Base-by-base conservation (phyloP, 1,284 basidiomycete genomes). In the Pisolithus thermaeus region DNA sequence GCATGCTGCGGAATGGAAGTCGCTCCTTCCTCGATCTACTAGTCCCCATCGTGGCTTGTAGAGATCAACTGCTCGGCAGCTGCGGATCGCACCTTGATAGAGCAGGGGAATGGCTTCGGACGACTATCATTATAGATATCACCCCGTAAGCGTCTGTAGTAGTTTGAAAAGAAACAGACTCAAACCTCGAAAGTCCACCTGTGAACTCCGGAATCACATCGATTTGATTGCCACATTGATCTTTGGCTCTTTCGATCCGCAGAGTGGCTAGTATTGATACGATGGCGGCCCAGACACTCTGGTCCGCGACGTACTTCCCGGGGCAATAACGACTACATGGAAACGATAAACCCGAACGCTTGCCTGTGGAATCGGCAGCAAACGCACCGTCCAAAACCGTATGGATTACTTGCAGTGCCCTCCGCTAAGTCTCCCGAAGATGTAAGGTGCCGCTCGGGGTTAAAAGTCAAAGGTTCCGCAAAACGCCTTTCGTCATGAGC, bases 331-430 rank as follows among this genome's bases (percentile, higher is more conserved):
- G 62, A 8, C 62, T 64, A 49, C 23, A 18, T 12, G 14, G 22
- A 4, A 35, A 35, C 12, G 32, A 7, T 1, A 20, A 60, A 22
- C 56, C 46, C 18, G 45, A 41, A 1, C 20, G n/a, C 14, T 20
- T 50, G 43, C 11, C 2, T 4, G 3, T n/a, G 18, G 7, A 28
- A 38, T 23, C 8, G 30, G 7, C 1, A n/a, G 7, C 28, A 2
- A 3, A 7, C 47, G 7, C 40, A 68, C 63, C 61, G 64, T 40
- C 66, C 66, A 49, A 62, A 68, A 23, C 64, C 59, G 30, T 65
- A 68, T 8, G 22, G 3, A 1, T 46, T 41, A 3, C 37, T 35
- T 1, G 16, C 11, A 3, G 49, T 28, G 3, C 38, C 53, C 25
- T 55, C 49, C 1, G 18, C 30, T 6, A 61, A 42, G 3, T 27